Percentiles rank a stretch among this genome's conserved stretches.
phyloP scores from a whole-genome alignment of 169 alveolate species.

The Haemoproteus tartakovskyi region DNA sequence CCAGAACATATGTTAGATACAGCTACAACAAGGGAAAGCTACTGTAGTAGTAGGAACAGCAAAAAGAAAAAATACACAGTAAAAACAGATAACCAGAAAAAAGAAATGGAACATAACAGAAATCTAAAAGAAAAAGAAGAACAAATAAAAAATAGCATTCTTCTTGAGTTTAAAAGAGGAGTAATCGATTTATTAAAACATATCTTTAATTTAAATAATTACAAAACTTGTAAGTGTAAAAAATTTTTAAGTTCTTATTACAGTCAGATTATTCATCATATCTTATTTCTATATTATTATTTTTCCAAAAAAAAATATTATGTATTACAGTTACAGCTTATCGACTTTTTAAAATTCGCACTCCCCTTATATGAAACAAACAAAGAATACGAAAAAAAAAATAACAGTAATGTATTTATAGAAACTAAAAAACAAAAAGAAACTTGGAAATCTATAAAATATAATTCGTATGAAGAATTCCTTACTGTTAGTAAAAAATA shows the following conservation, averaged over 20 bases:
- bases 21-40: neutral
- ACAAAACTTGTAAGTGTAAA: conserved; percentile 4
- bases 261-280: conserved; percentile 22
- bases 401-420: too few relatives aligned
- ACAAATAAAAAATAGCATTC: conserved; percentile 2
- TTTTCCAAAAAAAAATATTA: conserved; percentile 49
- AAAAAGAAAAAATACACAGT: too few relatives aligned
- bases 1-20: neutral
- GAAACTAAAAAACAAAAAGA: neutral
- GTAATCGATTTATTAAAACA: neutral
- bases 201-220: conserved; percentile 6
- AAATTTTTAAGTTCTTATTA: conserved; percentile 20
- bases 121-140: conserved; percentile 4
- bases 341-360: conserved; percentile 6
- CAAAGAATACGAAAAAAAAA: too few relatives aligned
- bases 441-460: neutral
- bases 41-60: neutral
- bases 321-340: conserved; percentile 18
- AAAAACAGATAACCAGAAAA: too few relatives aligned
- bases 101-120: too few relatives aligned
- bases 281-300: conserved; percentile 31
- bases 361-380: conserved; percentile 26
- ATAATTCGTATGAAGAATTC: conserved; percentile 41
- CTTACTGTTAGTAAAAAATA: conserved; percentile 26
- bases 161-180: conserved; percentile 37